These are phyloP conservation scores for Xanthoconium stramineum DNA, from an alignment of 768 basidiomycete genomes.

Conservation along the genomic window DNA sequence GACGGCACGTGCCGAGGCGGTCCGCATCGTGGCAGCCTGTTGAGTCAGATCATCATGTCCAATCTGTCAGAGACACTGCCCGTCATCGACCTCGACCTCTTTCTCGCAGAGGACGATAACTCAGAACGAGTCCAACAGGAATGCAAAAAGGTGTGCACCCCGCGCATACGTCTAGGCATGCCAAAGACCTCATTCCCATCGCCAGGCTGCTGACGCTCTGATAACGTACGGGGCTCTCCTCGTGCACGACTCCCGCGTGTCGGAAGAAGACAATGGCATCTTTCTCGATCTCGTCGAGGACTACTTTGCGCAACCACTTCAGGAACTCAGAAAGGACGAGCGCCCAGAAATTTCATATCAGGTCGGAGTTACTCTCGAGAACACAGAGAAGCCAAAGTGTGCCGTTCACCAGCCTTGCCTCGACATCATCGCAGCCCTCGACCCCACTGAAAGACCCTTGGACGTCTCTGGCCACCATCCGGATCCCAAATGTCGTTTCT, in stretches of 20 bases:
- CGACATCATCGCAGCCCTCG: slow-evolving; percentile 70
- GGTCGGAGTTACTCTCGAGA: slow-evolving; percentile 92
- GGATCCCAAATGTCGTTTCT: slow-evolving; percentile 95
- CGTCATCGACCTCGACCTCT: slow-evolving; percentile 74
- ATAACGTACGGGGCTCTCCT: slow-evolving; percentile 85
- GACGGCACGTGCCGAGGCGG: slow-evolving; percentile 34
- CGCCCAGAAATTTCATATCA: slow-evolving; percentile 87
- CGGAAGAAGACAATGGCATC: slow-evolving; percentile 71
- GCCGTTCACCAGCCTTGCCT: slow-evolving; percentile 82
- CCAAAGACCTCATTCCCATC: background rate
- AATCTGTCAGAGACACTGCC: slow-evolving; percentile 56
- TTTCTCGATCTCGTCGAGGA: slow-evolving; percentile 93
- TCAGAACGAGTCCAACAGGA: slow-evolving; percentile 55
- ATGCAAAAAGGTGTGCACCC: slow-evolving; percentile 53
- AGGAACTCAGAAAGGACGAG: slow-evolving; percentile 68
- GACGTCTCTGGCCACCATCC: slow-evolving; percentile 78
- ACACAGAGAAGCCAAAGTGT: slow-evolving; percentile 90
- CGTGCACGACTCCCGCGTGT: slow-evolving; percentile 80
- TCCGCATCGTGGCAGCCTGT: background rate
- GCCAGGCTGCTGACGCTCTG: slow-evolving; percentile 75
- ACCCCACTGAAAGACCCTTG: slow-evolving; percentile 76
- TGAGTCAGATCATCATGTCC: slow-evolving; percentile 30
- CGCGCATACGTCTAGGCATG: background rate
- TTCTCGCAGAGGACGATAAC: slow-evolving; percentile 43
- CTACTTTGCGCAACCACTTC: slow-evolving; percentile 77